A percentile compares a stretch with the other conserved stretches of the same genome.
Conservation (phyloP, 1,139 yeast genomes). For the Torulaspora globosa region DNA sequence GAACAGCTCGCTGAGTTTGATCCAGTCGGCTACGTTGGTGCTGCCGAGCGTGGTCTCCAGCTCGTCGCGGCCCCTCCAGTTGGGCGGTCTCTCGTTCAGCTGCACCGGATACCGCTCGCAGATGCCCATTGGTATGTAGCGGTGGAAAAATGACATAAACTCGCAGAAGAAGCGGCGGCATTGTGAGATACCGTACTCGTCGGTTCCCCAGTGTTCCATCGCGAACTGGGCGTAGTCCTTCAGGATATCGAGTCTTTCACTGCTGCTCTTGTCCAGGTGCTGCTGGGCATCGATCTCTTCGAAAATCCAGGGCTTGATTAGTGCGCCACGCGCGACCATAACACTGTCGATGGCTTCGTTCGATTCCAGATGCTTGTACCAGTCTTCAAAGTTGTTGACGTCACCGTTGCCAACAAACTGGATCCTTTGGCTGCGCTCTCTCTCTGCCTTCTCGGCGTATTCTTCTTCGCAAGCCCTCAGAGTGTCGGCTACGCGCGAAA, state of each 20-base stretch:
- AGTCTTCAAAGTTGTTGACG: slow-evolving; percentile 78
- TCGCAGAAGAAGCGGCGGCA: slow-evolving; percentile 93
- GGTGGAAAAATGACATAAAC: slow-evolving; percentile 85
- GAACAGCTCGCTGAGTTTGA: slow-evolving; percentile 93
- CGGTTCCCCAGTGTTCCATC: slow-evolving; percentile 96
- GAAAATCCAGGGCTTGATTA: slow-evolving; percentile 97
- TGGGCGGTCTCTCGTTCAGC: slow-evolving; percentile 88
- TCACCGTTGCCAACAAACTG: slow-evolving; percentile 92
- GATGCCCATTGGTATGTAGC: slow-evolving; percentile 92
- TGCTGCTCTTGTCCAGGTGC: slow-evolving; percentile 83
- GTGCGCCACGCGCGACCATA: slow-evolving; percentile 97
- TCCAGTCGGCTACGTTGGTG: slow-evolving; percentile 87
- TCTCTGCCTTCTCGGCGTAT: slow-evolving; percentile 48
- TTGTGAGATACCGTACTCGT: slow-evolving; percentile 84
- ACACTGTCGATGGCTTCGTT: slow-evolving; percentile 76
- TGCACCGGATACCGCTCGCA: slow-evolving; percentile 84
- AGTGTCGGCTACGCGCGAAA: slow-evolving; percentile 65
- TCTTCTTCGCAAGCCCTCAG: slow-evolving; percentile 53
- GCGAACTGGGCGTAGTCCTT: slow-evolving; percentile 71
- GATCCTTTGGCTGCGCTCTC: slow-evolving; percentile 43
- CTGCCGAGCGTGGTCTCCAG: slow-evolving; percentile 86
- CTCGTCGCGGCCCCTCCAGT: slow-evolving; percentile 93
- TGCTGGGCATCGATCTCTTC: slow-evolving; percentile 91
- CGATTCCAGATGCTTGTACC: slow-evolving; percentile 66
- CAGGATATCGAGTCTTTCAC: slow-evolving; percentile 77